Conservation (phyloP, 2,329 filamentous ascomycete genomes). For the Lasiodiplodia theobromae region DNA sequence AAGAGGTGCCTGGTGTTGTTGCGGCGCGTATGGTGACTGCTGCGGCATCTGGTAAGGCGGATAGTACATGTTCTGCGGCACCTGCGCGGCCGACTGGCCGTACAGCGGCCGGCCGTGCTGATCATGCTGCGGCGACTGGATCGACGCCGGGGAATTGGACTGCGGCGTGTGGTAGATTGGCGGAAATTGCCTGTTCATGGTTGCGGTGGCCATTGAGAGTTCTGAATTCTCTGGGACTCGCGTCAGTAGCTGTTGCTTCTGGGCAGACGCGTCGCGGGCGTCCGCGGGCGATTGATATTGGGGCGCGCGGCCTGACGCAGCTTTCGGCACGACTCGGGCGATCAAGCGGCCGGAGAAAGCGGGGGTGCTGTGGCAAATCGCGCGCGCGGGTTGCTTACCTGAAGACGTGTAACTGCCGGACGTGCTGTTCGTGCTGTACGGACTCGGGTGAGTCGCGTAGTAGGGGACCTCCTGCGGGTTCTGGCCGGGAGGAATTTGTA, state of each 20-base stretch:
- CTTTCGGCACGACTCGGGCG: neutral
- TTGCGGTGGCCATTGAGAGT: constrained; percentile 68
- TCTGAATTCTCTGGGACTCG: constrained; percentile 74
- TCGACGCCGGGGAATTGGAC: constrained; percentile 92
- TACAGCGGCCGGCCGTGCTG: constrained; percentile 85
- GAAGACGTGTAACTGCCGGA: constrained; percentile 86
- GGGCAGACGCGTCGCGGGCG: neutral
- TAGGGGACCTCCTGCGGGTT: constrained; percentile 71
- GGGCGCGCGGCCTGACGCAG: constrained; percentile 19
- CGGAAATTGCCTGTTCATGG: constrained; percentile 77
- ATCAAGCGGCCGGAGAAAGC: neutral
- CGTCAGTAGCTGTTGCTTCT: constrained; percentile 52
- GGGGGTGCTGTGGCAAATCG: neutral
- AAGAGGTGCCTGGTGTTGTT: constrained; percentile 59
- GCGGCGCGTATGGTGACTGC: constrained; percentile 63
- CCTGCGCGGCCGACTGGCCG: constrained; percentile 77
- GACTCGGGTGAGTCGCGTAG: constrained; percentile 74
- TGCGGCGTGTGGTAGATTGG: constrained; percentile 96
- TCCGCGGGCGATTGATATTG: neutral
- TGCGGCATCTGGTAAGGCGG: constrained; percentile 63
- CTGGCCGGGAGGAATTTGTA: constrained; percentile 68
- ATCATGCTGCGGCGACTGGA: constrained; percentile 90
- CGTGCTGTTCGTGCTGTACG: constrained; percentile 83
- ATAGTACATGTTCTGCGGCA: constrained; percentile 92
- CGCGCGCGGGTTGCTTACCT: constrained; percentile 40